Percentiles rank a stretch among this genome's conserved stretches.
Evolutionary conservation across 1,284 basidiomycete species (phyloP).

Genomic region (Coniferiporia sulphurascens): DNA sequence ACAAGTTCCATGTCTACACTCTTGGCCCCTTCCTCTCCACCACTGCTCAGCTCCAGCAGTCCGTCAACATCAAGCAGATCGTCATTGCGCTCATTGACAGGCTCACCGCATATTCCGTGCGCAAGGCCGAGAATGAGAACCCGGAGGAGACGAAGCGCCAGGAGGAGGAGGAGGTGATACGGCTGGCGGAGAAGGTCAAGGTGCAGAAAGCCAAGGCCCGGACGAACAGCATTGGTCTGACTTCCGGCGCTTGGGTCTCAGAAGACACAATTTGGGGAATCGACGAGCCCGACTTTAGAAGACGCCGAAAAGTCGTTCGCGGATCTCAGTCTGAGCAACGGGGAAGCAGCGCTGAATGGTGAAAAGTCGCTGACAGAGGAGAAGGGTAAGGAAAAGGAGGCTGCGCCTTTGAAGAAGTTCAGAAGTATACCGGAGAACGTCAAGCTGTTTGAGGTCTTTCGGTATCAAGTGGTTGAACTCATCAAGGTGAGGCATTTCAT

Average conservation of each 20-base stretch:
- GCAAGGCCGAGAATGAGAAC: no score
- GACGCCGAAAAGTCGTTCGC: no score
- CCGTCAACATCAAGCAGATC: conserved; percentile 87
- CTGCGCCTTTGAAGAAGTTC: no score
- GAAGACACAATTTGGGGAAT: conserved; percentile 18
- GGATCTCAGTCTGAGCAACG: no score
- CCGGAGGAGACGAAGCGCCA: no score
- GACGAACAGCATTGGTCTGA: conserved; percentile 39
- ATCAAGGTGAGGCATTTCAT: no score
- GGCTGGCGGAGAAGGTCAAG: no score
- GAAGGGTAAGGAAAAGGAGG: conserved; percentile 45
- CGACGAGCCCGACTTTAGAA: conserved; percentile 22
- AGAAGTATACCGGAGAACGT: conserved; percentile 92
- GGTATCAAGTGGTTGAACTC: conserved; percentile 95
- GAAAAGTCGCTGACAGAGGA: conserved; percentile 31
- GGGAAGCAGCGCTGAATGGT: no score
- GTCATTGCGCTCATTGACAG: conserved; percentile 95
- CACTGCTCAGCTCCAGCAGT: conserved; percentile 89
- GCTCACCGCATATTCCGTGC: no score
- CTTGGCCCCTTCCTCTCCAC: conserved; percentile 91
- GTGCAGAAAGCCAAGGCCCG: conserved; percentile 55
- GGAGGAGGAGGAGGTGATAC: no score
- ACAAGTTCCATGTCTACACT: conserved; percentile 92
- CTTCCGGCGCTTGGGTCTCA: conserved; percentile 5
- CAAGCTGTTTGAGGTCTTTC: conserved; percentile 93